Conservation (phyloP, 768 basidiomycete species). For the Termitomyces sp. region DNA sequence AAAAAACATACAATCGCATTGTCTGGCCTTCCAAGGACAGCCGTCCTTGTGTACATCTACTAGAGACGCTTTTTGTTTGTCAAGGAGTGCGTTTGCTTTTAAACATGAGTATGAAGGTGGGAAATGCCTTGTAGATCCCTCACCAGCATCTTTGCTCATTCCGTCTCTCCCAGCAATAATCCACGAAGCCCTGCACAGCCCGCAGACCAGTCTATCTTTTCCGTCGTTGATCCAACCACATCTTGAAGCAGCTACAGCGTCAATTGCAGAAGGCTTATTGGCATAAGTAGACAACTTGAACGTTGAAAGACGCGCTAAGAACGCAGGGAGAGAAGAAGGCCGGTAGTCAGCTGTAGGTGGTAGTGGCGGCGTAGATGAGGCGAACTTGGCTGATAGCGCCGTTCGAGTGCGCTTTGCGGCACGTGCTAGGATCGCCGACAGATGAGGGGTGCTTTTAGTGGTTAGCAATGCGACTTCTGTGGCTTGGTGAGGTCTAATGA, state of each 20-base stretch:
- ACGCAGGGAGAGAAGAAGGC: slow-evolving; percentile 71
- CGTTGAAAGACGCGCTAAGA: slow-evolving; percentile 67
- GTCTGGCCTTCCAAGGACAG: slow-evolving; percentile 78
- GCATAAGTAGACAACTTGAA: slow-evolving; percentile 78
- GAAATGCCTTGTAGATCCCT: slow-evolving; percentile 29
- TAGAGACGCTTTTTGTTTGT: slow-evolving; percentile 63
- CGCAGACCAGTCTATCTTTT: slow-evolving; percentile 73
- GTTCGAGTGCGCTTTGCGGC: slow-evolving; percentile 52
- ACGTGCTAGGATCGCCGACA: slow-evolving; percentile 67
- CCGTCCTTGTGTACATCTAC: slow-evolving; percentile 73
- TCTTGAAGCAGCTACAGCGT: slow-evolving; percentile 75
- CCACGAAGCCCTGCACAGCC: slow-evolving; percentile 69
- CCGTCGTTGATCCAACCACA: slow-evolving; percentile 85
- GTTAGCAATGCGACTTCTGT: slow-evolving; percentile 16
- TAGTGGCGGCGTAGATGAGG: slow-evolving; percentile 23
- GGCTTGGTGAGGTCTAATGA: background rate
- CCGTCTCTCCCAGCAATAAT: slow-evolving; percentile 64
- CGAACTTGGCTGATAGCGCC: slow-evolving; percentile 38
- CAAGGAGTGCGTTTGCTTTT: slow-evolving; percentile 63
- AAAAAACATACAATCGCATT: slow-evolving; percentile 63
- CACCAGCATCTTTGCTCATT: slow-evolving; percentile 75
- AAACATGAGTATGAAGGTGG: background rate
- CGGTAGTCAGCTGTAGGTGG: slow-evolving; percentile 49
- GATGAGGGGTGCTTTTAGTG: slow-evolving; percentile 60
- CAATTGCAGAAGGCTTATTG: slow-evolving; percentile 67